phyloP scores from a whole-genome alignment of 495 filamentous ascomycete species.

The Copromyces sp. region DNA sequence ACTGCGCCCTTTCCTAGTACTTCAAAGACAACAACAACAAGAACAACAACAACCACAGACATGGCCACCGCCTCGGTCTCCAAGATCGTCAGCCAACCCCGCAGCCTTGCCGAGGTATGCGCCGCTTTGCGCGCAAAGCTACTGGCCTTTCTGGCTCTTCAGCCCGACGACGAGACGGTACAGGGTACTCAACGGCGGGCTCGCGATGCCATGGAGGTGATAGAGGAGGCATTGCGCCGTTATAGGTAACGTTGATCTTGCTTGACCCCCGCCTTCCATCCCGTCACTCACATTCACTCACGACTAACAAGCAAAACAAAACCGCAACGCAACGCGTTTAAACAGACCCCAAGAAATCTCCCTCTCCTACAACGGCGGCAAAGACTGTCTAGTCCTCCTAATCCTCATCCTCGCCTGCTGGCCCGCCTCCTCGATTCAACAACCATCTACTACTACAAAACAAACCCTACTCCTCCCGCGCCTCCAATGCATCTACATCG shows the following conservation, averaged over 20 bases:
- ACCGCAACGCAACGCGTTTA: neutral
- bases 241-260: constrained; percentile 48
- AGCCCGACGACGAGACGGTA: constrained; percentile 45
- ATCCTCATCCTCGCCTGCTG: constrained; percentile 74
- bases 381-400: constrained; percentile 93
- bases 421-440: constrained; percentile 18
- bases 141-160: constrained; percentile 53
- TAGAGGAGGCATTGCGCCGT: constrained; percentile 56
- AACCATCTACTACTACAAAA: constrained; percentile 1
- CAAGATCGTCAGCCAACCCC: neutral
- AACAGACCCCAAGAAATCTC: constrained; percentile 65
- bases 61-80: neutral
- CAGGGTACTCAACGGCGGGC: constrained; percentile 63
- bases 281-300: neutral
- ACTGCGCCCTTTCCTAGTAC: neutral
- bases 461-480: neutral
- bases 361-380: constrained; percentile 94
- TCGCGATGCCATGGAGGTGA: constrained; percentile 55
- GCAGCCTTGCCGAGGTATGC: constrained; percentile 19
- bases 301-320: too few relatives aligned
- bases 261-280: too few relatives aligned
- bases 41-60: neutral
- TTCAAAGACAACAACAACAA: neutral
- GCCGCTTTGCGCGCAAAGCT: constrained; percentile 50
- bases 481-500: constrained; percentile 82